Base-by-base conservation (phyloP, 441 rosid genomes). In the Populus tomentosa region DNA sequence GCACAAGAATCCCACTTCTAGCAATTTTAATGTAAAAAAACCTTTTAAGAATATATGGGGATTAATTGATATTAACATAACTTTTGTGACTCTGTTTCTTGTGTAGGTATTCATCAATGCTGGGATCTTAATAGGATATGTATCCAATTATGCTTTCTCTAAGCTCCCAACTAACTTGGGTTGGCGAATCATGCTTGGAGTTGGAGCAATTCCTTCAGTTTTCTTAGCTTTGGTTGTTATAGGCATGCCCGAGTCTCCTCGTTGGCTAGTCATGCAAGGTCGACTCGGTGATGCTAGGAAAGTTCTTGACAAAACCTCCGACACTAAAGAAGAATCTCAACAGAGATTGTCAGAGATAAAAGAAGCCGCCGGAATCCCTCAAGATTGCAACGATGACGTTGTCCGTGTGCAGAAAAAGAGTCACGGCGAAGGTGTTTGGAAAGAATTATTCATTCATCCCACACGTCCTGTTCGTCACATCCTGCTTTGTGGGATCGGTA, bases 201-300 rank as follows among this genome's bases (percentile, higher is more conserved):
- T 89, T 32, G 94, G 94, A 0, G 92, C 90, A 11, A 0, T 92
- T 16, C 94, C 98, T 0, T 87, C 98, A 0, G 84, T 91, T 10
- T 0, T 89, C 20, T 80, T 94, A 21, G 91, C 85, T 0, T 0
- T 89, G 10, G 85, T 78, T 1, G 90, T 91, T 36, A 68, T 90
- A 0, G 79, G 42, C 50, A 90, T 90, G 94, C 94, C 90, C 10
- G 91, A 90, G 81, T 86, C 90, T 1, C 97, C 98, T 1, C 90
- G 97, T 62, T 94, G 98, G 98, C 86, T 94, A 13, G 92, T 94
- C n/a, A 82, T 92, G 86, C 98, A 92, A 75, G 98, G 97, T 23
- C 88, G 91, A 59, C 89, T 92, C 6, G 91, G 91, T 0, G 96
- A 90, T 0, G 98, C 97, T 67, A 90, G 81, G 79, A 82, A 71